These are phyloP conservation scores for Candida chilensis DNA, from an alignment of 805 yeast genomes.

Conservation along the genomic window DNA sequence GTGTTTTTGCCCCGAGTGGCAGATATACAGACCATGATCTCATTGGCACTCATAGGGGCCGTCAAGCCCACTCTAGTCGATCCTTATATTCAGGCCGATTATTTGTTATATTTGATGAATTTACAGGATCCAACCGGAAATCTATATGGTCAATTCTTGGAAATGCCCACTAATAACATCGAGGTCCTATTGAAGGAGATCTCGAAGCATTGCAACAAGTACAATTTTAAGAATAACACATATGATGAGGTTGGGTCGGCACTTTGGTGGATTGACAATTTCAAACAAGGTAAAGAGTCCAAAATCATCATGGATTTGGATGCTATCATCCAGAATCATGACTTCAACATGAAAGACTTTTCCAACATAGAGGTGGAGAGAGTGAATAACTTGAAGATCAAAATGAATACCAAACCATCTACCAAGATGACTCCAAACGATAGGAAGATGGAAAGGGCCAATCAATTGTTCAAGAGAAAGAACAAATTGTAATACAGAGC, in stretches of 20 bases:
- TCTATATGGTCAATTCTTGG: constrained; percentile 34
- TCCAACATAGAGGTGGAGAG: constrained; percentile 7
- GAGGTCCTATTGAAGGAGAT: constrained; percentile 43
- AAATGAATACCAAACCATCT: neutral
- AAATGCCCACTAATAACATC: constrained; percentile 66
- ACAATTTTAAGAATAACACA: constrained; percentile 14
- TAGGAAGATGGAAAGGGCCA: constrained; percentile 2
- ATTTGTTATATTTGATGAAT: constrained; percentile 66
- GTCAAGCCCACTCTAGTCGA: constrained; percentile 65
- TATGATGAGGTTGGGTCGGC: constrained; percentile 57
- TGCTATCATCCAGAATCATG: constrained; percentile 4
- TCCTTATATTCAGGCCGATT: constrained; percentile 82
- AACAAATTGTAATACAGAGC: no score
- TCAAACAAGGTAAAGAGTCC: constrained; percentile 47
- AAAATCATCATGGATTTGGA: constrained; percentile 17
- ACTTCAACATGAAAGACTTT: constrained; percentile 3
- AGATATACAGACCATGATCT: constrained; percentile 61
- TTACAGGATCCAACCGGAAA: constrained; percentile 40
- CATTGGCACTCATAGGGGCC: constrained; percentile 66
- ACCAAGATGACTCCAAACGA: constrained; percentile 1
- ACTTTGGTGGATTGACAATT: constrained; percentile 48
- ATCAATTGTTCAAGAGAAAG: constrained; percentile 2
- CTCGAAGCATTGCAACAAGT: constrained; percentile 25
- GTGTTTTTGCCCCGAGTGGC: constrained; percentile 73
- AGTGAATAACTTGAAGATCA: constrained; percentile 5